A percentile compares a stretch with the other conserved stretches of the same genome.
phyloP scores from a whole-genome alignment of 345 rosid genomes.

The Syzygium jambos region DNA sequence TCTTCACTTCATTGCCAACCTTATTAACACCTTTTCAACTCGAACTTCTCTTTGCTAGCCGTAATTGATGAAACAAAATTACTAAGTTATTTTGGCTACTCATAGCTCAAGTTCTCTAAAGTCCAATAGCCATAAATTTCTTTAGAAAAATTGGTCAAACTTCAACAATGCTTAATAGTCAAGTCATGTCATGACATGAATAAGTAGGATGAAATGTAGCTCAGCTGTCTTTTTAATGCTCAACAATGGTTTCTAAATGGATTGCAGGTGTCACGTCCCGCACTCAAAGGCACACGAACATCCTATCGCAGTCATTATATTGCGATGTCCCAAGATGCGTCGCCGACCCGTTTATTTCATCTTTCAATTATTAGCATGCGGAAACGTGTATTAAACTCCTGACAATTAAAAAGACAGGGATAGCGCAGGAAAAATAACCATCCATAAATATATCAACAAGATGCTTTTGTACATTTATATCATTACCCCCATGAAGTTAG shows the following conservation, averaged over 20 bases:
- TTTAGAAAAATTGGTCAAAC: neutral
- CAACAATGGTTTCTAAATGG: neutral
- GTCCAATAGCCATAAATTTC: neutral
- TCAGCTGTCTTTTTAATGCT: neutral
- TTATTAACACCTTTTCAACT: neutral
- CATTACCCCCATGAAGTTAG: too few relatives aligned
- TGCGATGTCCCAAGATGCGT: too few relatives aligned
- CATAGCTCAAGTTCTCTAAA: neutral
- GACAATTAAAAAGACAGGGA: too few relatives aligned
- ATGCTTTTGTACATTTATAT: too few relatives aligned
- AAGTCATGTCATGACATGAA: neutral
- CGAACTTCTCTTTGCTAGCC: neutral
- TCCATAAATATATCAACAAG: too few relatives aligned
- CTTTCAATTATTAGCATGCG: too few relatives aligned
- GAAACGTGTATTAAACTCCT: too few relatives aligned
- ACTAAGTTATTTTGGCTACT: neutral
- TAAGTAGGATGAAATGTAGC: neutral
- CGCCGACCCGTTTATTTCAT: too few relatives aligned
- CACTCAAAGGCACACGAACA: too few relatives aligned
- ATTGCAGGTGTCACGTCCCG: slow-evolving; percentile 11
- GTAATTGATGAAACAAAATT: neutral
- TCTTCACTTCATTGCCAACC: neutral
- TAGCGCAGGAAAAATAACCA: too few relatives aligned
- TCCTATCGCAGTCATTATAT: too few relatives aligned
- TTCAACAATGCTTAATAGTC: neutral